Base-by-base conservation (phyloP, 1,284 basidiomycete genomes). In the Malassezia pachydermatis region DNA sequence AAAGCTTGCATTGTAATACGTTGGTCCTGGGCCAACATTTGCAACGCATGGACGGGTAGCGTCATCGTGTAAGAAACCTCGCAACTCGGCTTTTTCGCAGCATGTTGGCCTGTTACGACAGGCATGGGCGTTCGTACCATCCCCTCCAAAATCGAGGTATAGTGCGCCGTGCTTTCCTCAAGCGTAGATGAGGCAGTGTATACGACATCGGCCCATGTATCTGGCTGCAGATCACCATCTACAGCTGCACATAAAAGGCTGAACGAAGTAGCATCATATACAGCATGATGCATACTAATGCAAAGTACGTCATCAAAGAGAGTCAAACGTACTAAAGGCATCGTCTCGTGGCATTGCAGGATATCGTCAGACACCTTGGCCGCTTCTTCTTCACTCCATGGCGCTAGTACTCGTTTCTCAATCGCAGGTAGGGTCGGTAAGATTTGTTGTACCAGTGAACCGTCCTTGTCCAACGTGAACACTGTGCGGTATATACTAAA, bases 191-290 rank as follows among this genome's bases (percentile, higher is more conserved):
- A 19, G 17, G 45, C 44, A 4, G n/a, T 19, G 16, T 16, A 39
- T n/a, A 27, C 45, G 17, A 40, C 27, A 17, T 37, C 45, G 20
- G 19, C 38, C 30, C 45, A 51, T 10, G 41, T 36, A 25, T 43
- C 41, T 3, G 41, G 29, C 30, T 10, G 5, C 1, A 7, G 7
- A 10, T 14, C 30, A 7, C 41, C 29, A 24, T 28, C 22, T 8
- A 43, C 41, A 4, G 41, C 41, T 4, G 28, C 41, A 10, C 22
- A 16, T 9, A 43, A 30, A 5, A 43, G 30, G 23, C 19, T 17
- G 4, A 67, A 51, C 22, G 65, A 64, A 7, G 55, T 60, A 1
- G 65, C 67, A 37, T 70, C 67, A 45, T 66, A 70, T 27, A 70
- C 47, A 8, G 65, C 65, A 35, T 70, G 67, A 34, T 61, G 59